Conservation (phyloP, 495 filamentous ascomycete species). For the Pyrenopolyporus hunteri region DNA sequence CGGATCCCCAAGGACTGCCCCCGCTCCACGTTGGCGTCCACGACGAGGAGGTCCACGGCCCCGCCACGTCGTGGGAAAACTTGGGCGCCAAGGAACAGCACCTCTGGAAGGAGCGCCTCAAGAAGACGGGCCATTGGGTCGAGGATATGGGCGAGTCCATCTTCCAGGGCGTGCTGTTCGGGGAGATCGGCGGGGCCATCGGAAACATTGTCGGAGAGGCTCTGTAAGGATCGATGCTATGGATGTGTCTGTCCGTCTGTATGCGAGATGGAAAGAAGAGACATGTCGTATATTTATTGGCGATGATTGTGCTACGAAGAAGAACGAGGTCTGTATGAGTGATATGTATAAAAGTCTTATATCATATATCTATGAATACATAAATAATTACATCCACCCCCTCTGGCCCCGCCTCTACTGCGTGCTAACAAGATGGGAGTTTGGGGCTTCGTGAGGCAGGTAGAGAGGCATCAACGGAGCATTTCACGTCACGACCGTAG, state of each 20-base stretch:
- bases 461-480: too few species aligned
- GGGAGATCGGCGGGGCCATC: conserved; percentile 65
- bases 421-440: too few species aligned
- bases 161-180: conserved; percentile 76
- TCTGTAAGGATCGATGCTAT: conserved; percentile 31
- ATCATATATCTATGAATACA: too few species aligned
- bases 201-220: conserved; percentile 55
- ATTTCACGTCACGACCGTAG: too few species aligned
- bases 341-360: too few species aligned
- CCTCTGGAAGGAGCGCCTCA: conserved; percentile 72
- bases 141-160: conserved; percentile 74
- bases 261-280: conserved; percentile 9
- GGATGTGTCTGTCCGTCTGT: not conserved
- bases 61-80: conserved; percentile 69
- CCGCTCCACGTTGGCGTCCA: conserved; percentile 48
- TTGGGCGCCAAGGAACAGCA: conserved; percentile 62
- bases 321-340: too few species aligned
- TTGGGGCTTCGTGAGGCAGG: too few species aligned
- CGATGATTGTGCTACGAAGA: not conserved
- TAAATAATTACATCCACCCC: too few species aligned
- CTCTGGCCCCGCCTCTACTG: too few species aligned
- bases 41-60: conserved; percentile 51
- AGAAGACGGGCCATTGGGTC: conserved; percentile 74
- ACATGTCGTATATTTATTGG: not conserved
- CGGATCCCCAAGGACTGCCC: conserved; percentile 31